Evolutionary conservation across 208 protist genomes (phyloP).

Genomic region (Crithidia fasciculata): DNA sequence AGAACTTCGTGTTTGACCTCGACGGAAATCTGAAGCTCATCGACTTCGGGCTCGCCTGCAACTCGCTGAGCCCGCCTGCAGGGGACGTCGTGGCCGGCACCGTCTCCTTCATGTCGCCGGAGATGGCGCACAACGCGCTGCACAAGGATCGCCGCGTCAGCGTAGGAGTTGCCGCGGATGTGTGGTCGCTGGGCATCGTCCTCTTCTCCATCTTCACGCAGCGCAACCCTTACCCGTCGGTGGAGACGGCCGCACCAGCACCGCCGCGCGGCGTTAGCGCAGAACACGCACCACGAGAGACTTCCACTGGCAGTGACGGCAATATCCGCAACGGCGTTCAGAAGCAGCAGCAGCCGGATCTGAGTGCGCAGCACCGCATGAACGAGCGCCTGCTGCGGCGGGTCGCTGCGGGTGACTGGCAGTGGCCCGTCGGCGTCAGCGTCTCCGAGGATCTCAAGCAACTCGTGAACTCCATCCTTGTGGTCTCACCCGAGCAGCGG

Average conservation of each 20-base stretch:
- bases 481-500: conserved; percentile 54
- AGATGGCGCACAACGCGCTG: conserved; percentile 93
- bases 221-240: conserved; percentile 75
- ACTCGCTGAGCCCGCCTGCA: conserved; percentile 65
- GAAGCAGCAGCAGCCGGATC: background rate
- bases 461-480: conserved; percentile 75
- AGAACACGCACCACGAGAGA: background rate
- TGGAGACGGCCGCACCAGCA: conserved; percentile 8
- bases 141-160: conserved; percentile 76
- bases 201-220: conserved; percentile 91
- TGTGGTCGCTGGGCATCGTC: conserved; percentile 91
- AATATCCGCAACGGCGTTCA: background rate
- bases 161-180: conserved; percentile 81
- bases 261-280: background rate
- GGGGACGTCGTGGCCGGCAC: conserved; percentile 91
- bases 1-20: conserved; percentile 93
- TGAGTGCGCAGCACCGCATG: conserved; percentile 36
- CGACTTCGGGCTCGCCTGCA: conserved; percentile 90
- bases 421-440: conserved; percentile 67
- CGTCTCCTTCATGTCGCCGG: conserved; percentile 92
- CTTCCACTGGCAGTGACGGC: background rate
- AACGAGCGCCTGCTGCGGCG: conserved; percentile 72
- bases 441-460: conserved; percentile 67
- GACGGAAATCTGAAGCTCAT: conserved; percentile 91
- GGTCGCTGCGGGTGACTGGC: conserved; percentile 78